A percentile compares a stretch with the other conserved stretches of the same genome.
Evolutionary conservation across 768 basidiomycete species (phyloP).

Genomic region (Termitomyces sp.): DNA sequence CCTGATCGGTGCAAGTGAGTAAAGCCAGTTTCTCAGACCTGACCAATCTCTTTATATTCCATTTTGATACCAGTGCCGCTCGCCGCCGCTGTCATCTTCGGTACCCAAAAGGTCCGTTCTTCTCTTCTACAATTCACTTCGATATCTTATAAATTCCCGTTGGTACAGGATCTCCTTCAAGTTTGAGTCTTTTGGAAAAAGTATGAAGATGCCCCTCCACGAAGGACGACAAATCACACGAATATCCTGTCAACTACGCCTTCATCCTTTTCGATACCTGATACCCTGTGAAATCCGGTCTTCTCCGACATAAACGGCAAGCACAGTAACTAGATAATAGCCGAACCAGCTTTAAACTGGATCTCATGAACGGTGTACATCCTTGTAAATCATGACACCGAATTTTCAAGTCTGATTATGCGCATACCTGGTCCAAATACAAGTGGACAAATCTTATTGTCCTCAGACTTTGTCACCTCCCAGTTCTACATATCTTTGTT

Average conservation of each 20-base stretch:
- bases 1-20: conserved; percentile 23
- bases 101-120: conserved; percentile 21
- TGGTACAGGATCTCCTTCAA: conserved; percentile 12
- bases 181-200: conserved; percentile 17
- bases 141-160: background rate
- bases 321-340: no score
- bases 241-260: conserved; percentile 5
- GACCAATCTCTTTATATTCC: background rate
- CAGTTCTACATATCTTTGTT: no score
- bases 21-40: background rate
- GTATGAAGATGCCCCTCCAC: background rate
- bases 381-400: no score
- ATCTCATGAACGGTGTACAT: no score
- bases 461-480: no score
- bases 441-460: no score
- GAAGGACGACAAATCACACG: background rate
- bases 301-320: no score
- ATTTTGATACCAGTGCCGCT: conserved; percentile 19
- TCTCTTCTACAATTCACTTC: background rate
- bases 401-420: no score
- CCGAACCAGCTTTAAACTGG: no score
- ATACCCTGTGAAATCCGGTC: no score
- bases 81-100: conserved; percentile 24
- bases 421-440: no score
- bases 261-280: background rate